phyloP scores from a whole-genome alignment of 495 filamentous ascomycete genomes.

The Penicillium daleae region DNA sequence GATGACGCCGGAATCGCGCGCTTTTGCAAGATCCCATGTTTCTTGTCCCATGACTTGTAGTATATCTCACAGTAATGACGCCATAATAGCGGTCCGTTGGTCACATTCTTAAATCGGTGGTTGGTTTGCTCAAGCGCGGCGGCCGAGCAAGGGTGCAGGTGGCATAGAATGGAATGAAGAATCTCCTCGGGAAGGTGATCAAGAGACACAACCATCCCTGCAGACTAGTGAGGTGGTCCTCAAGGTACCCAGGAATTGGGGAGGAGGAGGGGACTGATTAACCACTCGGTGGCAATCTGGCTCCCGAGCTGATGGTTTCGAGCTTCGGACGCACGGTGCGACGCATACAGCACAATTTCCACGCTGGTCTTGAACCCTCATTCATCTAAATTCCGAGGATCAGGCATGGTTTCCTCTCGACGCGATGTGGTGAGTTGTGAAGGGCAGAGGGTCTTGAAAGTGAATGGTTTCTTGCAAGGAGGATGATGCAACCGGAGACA shows the following conservation, averaged over 20 bases:
- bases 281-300: slow-evolving; percentile 7
- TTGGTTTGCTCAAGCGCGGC: slow-evolving; percentile 61
- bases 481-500: background rate
- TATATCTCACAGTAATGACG: slow-evolving; percentile 66
- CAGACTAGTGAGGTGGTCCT: slow-evolving; percentile 9
- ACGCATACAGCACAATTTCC: slow-evolving; percentile 12
- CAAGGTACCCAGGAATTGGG: background rate
- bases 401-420: slow-evolving; percentile 2
- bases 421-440: background rate
- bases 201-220: slow-evolving; percentile 46
- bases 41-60: slow-evolving; percentile 74
- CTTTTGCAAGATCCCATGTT: slow-evolving; percentile 65
- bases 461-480: background rate
- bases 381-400: slow-evolving; percentile 7
- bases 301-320: background rate
- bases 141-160: slow-evolving; percentile 53
- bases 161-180: slow-evolving; percentile 67
- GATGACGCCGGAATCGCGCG: slow-evolving; percentile 53
- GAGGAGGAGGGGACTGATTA: background rate
- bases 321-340: background rate
- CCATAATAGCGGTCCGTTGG: slow-evolving; percentile 77
- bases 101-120: slow-evolving; percentile 64
- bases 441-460: background rate
- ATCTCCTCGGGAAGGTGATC: slow-evolving; percentile 72
- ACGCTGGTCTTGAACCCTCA: slow-evolving; percentile 17